Base-by-base conservation (phyloP, 495 filamentous ascomycete species). In the Peziza echinospora region DNA sequence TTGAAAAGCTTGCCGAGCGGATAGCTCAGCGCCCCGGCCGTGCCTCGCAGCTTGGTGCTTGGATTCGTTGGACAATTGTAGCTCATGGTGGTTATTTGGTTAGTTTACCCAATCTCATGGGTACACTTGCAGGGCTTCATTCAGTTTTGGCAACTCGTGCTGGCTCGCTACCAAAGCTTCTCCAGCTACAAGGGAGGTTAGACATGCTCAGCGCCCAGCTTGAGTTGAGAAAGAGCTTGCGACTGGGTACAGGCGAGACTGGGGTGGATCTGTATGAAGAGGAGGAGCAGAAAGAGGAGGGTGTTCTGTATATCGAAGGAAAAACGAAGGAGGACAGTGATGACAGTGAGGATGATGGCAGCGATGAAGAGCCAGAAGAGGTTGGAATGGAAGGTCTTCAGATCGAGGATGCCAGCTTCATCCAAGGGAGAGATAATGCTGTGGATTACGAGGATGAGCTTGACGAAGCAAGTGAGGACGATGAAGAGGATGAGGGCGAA, bases 11-110 rank as follows among this genome's bases (percentile, higher is more conserved):
- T 25, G 82, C 89, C 10, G 80, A 91, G 56, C 75, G 84, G 51
- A 73, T 97, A 60, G 78, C 92, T 54, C 73, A 80, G 49, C 72
- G 82, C 19, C 89, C 89, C 5, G 89, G 86, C 21, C 75, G 89
- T 45, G 85, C 89, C 13, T 83, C 84, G 24, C 80, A 74, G 51
- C 73, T 97, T n/a, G 86, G 93, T 67, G 72, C 80, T 13, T 97
- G 89, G 89, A 78, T 94, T 40, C 84, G 94, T 63, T 92, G 84
- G 83, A 87, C 82, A 1, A 69, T 93, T n/a, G 74, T 94, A 17
- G 79, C 84, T 6, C 89, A 97, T 61, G 89, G 89, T 51, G 89
- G 89, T 50, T 85, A 85, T 45, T 65, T 97, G 26, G 82, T 84
- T 21, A 76, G 76, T 9, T 80, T 91, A 54, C 76, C 80, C 0